Evolutionary conservation across 2,329 filamentous ascomycete genomes (phyloP), one percentile per base, ranked within the genome.

Genomic region (Xylariaceae sp.): DNA sequence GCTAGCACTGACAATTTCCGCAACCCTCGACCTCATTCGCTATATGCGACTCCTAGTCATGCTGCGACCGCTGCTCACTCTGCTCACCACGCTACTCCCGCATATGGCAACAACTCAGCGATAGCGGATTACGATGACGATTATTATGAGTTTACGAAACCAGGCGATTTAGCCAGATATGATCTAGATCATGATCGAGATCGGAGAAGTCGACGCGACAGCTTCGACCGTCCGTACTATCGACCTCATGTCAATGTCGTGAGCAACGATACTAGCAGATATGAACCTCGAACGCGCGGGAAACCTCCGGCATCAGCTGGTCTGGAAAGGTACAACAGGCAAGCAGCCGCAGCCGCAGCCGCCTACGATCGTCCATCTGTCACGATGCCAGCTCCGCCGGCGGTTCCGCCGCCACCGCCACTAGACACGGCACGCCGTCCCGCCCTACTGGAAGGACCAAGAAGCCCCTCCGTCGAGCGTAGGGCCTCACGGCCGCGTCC

Each of bases 281-380:
- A 77, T 55, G 75, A 74, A 44, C 60, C 67, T n/a, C 68, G 71
- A 30, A 63, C 55, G 23, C 68, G 80, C 26, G 78, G 81, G 0
- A 88, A 87, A 2, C 88, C 89, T 8, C 86, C 86, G 4, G 83
- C 85, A 4, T 89, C 84, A 3, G 78, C 87, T 61, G 88, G 86
- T 0, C 84, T 91, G 59, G 88, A 91, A 62, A 88, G 84, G 71
- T 82, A 89, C 58, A 82, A 82, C 61, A 75, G 81, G 52, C n/a
- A n/a, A n/a, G n/a, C n/a, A n/a, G 67, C 66, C 3, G 66, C 71
- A 2, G 67, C 70, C 40, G 62, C 69, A 13, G 70, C 71, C 4
- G 65, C 73, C 6, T 83, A 82, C 57, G 79, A 81, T 20, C 68
- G 76, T 23, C 72, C 79, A 5, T 71, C 72, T 0, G 69, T 72